phyloP scores from a whole-genome alignment of 768 basidiomycete genomes.

The Boletus reticulatus region DNA sequence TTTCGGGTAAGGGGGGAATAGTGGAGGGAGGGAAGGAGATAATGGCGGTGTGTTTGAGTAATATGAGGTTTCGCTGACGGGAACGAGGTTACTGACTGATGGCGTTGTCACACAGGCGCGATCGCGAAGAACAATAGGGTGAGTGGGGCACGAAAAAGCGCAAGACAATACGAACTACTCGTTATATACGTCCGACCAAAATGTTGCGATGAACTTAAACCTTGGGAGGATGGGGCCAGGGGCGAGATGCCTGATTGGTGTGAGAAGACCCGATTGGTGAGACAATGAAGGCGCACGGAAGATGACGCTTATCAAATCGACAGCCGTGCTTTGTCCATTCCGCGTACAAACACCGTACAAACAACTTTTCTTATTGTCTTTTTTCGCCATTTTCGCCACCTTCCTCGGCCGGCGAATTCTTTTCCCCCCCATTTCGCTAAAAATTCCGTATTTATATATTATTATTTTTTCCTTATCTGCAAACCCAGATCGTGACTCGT shows the following conservation, averaged over 20 bases:
- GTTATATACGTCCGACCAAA: conserved; percentile 49
- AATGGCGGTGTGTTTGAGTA: conserved; percentile 10
- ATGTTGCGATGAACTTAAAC: conserved; percentile 34
- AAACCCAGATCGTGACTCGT: conserved; percentile 32
- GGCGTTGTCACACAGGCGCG: conserved; percentile 47
- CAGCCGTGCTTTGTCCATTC: conserved; percentile 38
- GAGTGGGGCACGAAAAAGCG: conserved; percentile 56
- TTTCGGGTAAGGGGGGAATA: conserved; percentile 35
- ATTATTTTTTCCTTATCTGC: conserved; percentile 34
- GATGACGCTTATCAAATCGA: conserved; percentile 32
- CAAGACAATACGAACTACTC: conserved; percentile 52
- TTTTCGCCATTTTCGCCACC: conserved; percentile 23
- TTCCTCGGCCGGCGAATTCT: conserved; percentile 38
- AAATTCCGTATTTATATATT: conserved; percentile 27
- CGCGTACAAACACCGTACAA: conserved; percentile 39
- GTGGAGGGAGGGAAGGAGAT: conserved; percentile 26
- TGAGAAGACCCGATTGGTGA: conserved; percentile 26
- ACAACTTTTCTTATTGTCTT: conserved; percentile 47
- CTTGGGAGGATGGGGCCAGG: conserved; percentile 20
- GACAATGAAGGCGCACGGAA: conserved; percentile 32
- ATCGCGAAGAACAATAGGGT: conserved; percentile 59
- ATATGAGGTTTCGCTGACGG: conserved; percentile 43
- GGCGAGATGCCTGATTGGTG: conserved; percentile 19
- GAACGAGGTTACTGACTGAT: conserved; percentile 45
- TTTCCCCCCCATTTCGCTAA: conserved; percentile 25